Evolutionary conservation across 129 eudicot species (phyloP).

Genomic region (Artemisia tridentata): DNA sequence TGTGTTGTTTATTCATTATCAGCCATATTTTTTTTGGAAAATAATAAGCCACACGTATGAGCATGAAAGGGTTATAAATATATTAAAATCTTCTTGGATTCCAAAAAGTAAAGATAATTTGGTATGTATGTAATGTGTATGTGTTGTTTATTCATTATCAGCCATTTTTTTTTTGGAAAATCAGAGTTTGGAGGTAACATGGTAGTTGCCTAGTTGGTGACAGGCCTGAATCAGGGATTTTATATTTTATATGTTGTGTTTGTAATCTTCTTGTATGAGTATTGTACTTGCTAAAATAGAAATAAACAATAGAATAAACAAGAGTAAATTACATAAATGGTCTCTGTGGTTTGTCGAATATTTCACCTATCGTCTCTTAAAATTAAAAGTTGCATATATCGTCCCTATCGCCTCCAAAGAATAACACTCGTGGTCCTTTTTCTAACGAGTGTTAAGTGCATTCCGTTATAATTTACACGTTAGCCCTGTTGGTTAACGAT

Average conservation of each 20-base stretch:
- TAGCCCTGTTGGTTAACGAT: too few relatives aligned
- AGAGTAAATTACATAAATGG: too few relatives aligned
- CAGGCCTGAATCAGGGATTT: neutral
- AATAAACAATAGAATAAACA: neutral
- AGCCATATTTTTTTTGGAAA: slow-evolving; percentile 7
- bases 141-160: neutral
- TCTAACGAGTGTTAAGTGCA: too few relatives aligned
- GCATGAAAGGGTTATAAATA: slow-evolving; percentile 12
- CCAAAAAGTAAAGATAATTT: neutral
- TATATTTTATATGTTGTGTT: neutral
- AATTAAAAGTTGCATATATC: too few relatives aligned
- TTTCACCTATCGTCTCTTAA: too few relatives aligned
- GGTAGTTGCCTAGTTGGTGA: neutral
- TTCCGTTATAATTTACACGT: too few relatives aligned
- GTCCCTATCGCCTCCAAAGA: too few relatives aligned
- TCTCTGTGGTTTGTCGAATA: too few relatives aligned
- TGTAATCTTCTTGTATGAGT: neutral
- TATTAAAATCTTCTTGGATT: neutral
- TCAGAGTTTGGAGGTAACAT: neutral
- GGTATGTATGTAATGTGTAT: neutral
- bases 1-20: neutral
- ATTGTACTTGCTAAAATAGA: neutral
- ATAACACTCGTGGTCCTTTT: too few relatives aligned
- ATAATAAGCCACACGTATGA: slow-evolving; percentile 12
- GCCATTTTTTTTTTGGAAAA: slow-evolving; percentile 4